Evolutionary conservation across 78 protist species (phyloP).

Genomic region (Dictyostelium capitatum): DNA sequence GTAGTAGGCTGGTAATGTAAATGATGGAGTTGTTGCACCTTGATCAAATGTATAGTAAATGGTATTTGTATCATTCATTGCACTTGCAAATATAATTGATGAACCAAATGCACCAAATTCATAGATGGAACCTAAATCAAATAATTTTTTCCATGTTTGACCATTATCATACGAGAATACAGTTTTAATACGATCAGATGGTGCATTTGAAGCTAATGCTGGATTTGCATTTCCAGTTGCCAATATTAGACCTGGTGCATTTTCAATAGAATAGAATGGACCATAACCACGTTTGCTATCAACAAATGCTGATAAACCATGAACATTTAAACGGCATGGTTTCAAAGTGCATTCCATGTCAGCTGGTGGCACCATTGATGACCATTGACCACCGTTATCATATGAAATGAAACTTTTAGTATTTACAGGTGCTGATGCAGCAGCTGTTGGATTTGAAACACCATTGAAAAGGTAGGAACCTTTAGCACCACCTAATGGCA

Average conservation of each 20-base stretch:
- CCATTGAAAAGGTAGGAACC: slow-evolving; percentile 48
- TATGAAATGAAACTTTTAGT: not conserved
- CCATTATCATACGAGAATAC: slow-evolving; percentile 60
- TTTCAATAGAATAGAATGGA: slow-evolving; percentile 58
- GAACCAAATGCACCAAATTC: slow-evolving; percentile 74
- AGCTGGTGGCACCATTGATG: not conserved
- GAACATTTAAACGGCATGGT: slow-evolving; percentile 15
- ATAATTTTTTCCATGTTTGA: slow-evolving; percentile 39
- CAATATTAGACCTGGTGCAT: slow-evolving; percentile 16
- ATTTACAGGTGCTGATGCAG: not conserved
- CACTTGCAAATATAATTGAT: slow-evolving; percentile 21
- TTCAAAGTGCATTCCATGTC: not conserved
- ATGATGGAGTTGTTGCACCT: not conserved
- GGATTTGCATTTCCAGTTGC: slow-evolving; percentile 50
- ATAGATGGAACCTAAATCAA: slow-evolving; percentile 31
- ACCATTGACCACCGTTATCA: slow-evolving; percentile 74
- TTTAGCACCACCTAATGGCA: slow-evolving; percentile 21
- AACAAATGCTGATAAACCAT: slow-evolving; percentile 35
- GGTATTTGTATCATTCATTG: not conserved
- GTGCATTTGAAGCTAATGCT: slow-evolving; percentile 16
- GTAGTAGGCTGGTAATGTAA: not conserved
- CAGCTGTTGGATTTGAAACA: not conserved
- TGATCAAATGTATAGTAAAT: slow-evolving; percentile 24
- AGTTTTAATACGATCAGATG: not conserved
- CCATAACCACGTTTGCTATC: slow-evolving; percentile 54